Percentiles rank a stretch among this genome's conserved stretches.
These are phyloP conservation scores for Diospyros kaki DNA, from an alignment of 148 eudicot species.

Conservation along the genomic window DNA sequence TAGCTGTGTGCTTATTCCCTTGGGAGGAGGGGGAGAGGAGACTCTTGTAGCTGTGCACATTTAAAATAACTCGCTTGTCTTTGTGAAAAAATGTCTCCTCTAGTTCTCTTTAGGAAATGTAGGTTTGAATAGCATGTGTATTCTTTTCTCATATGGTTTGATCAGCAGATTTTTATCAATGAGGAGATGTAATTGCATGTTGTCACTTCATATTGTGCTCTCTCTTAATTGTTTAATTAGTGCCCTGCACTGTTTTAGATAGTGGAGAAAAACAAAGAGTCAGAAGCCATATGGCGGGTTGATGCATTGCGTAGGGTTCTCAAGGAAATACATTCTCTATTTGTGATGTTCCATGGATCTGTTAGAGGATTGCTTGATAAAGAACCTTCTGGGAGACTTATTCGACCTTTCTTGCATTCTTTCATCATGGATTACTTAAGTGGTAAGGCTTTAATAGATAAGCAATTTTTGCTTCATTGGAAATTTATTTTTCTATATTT, in stretches of 20 bases:
- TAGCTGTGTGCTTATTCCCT: no score
- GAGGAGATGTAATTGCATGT: slow-evolving; percentile 4
- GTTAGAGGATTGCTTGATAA: slow-evolving; percentile 76
- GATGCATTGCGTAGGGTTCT: slow-evolving; percentile 81
- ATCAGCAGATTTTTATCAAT: background rate
- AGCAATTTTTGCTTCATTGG: slow-evolving; percentile 8
- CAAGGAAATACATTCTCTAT: slow-evolving; percentile 86
- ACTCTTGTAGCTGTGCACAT: background rate
- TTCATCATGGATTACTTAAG: slow-evolving; percentile 77
- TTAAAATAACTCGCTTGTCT: background rate
- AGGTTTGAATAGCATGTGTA: slow-evolving; percentile 4
- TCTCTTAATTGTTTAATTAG: background rate
- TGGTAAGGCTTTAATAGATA: slow-evolving; percentile 46
- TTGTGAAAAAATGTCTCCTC: background rate
- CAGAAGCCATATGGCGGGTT: slow-evolving; percentile 77
- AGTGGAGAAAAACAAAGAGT: slow-evolving; percentile 76
- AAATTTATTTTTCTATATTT: slow-evolving; percentile 24
- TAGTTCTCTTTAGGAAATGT: background rate
- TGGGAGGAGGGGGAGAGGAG: no score
- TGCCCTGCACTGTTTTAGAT: slow-evolving; percentile 39
- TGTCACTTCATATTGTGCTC: background rate
- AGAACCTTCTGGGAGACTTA: slow-evolving; percentile 72
- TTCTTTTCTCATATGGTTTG: background rate
- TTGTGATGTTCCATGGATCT: slow-evolving; percentile 82
- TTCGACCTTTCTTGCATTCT: slow-evolving; percentile 62